phyloP scores from a whole-genome alignment of 768 basidiomycete genomes.

The Rhodosporidiobolus odoratus region DNA sequence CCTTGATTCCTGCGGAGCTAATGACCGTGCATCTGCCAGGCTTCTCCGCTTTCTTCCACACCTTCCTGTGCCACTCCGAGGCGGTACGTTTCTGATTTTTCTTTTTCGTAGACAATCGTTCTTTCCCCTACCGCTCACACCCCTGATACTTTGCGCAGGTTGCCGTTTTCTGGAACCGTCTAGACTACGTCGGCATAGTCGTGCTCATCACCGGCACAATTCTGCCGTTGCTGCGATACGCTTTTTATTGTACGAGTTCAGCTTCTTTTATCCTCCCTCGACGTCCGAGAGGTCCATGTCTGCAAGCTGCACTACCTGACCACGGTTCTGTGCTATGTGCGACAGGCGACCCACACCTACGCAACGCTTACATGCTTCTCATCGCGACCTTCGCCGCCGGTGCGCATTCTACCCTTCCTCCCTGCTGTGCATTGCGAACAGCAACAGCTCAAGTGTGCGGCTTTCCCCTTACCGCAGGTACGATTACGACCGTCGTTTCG shows the following conservation, averaged over 20 bases:
- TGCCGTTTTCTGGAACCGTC: constrained; percentile 57
- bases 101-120: neutral
- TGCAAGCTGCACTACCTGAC: no score
- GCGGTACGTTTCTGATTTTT: constrained; percentile 51
- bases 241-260: constrained; percentile 6
- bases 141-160: constrained; percentile 50
- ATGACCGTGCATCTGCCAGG: neutral
- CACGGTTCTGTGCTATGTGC: no score
- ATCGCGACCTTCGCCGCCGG: constrained; percentile 25
- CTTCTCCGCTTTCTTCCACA: constrained; percentile 69
- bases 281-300: neutral
- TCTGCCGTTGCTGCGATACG: constrained; percentile 18
- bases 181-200: constrained; percentile 77
- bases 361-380: constrained; percentile 21
- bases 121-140: neutral
- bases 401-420: constrained; percentile 13
- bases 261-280: neutral
- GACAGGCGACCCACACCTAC: constrained; percentile 34
- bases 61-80: constrained; percentile 65
- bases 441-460: no score
- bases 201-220: constrained; percentile 38
- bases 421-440: neutral
- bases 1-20: neutral
- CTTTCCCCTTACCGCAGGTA: constrained; percentile 49
- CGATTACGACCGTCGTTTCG: constrained; percentile 69